Conservation (phyloP, 805 yeast genomes). For the Ogataea thermomethanolica region DNA sequence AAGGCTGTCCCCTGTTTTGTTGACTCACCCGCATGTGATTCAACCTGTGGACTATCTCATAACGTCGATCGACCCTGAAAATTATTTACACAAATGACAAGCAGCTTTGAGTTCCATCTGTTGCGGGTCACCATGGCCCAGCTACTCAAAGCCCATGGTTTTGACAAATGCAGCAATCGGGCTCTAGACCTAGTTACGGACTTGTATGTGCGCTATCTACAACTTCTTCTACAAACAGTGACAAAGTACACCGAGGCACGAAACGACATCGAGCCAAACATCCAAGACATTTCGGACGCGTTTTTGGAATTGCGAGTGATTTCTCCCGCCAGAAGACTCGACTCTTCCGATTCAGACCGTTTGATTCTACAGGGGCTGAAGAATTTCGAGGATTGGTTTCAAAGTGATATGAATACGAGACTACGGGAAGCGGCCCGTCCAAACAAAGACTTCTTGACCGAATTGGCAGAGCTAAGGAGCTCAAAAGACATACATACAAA, state of each 20-base stretch:
- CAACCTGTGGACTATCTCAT: not conserved
- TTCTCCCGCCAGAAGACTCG: conserved; percentile 53
- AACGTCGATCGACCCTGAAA: conserved; percentile 8
- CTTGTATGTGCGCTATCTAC: conserved; percentile 61
- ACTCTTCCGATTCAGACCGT: conserved; percentile 49
- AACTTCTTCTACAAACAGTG: conserved; percentile 50
- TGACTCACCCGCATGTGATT: conserved; percentile 9
- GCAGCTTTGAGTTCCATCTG: conserved; percentile 31
- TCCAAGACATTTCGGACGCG: conserved; percentile 73
- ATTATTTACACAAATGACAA: conserved; percentile 8
- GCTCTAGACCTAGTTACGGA: conserved; percentile 78
- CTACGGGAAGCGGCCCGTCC: conserved; percentile 39
- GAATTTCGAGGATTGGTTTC: conserved; percentile 56
- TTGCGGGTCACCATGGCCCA: conserved; percentile 40
- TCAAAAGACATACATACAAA: conserved; percentile 26
- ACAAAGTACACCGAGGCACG: conserved; percentile 46
- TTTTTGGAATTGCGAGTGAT: conserved; percentile 60
- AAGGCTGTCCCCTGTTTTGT: not conserved
- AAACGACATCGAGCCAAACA: conserved; percentile 32
- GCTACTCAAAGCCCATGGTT: conserved; percentile 75
- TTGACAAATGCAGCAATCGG: conserved; percentile 70
- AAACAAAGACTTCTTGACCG: conserved; percentile 23
- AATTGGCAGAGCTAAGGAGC: conserved; percentile 20
- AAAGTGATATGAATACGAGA: conserved; percentile 42
- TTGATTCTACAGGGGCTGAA: conserved; percentile 45